Percentiles rank a stretch among this genome's conserved stretches.
Conservation (phyloP, 768 basidiomycete species). For the Clavaria fumosa region DNA sequence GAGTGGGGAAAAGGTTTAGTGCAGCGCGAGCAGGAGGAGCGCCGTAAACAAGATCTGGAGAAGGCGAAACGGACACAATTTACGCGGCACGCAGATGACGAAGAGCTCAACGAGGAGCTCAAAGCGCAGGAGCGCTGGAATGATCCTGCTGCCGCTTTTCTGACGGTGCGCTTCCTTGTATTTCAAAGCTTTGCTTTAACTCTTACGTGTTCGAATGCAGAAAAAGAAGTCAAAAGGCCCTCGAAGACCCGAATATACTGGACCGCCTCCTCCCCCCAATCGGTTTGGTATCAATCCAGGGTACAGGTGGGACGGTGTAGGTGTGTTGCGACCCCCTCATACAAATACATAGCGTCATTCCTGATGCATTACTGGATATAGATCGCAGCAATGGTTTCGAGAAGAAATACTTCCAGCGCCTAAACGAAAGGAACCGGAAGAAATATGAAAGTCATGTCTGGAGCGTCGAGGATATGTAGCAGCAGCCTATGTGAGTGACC, state of each 20-base stretch:
- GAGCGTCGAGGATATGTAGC: slow-evolving; percentile 89
- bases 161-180: slow-evolving; percentile 53
- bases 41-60: slow-evolving; percentile 46
- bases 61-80: slow-evolving; percentile 51
- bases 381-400: slow-evolving; percentile 92
- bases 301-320: slow-evolving; percentile 97
- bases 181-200: neutral
- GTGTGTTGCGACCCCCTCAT: slow-evolving; percentile 31
- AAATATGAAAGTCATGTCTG: slow-evolving; percentile 65
- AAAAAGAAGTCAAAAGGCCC: slow-evolving; percentile 65
- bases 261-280: slow-evolving; percentile 85
- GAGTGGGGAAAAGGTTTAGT: slow-evolving; percentile 97
- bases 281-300: slow-evolving; percentile 92
- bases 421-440: slow-evolving; percentile 59
- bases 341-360: neutral
- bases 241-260: slow-evolving; percentile 69
- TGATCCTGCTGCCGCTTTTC: slow-evolving; percentile 91
- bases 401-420: slow-evolving; percentile 75
- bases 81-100: slow-evolving; percentile 71
- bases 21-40: slow-evolving; percentile 70
- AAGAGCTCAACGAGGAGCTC: slow-evolving; percentile 70
- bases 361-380: slow-evolving; percentile 15
- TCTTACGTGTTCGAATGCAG: slow-evolving; percentile 22
- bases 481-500: neutral
- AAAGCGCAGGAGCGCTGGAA: slow-evolving; percentile 82